phyloP scores from a whole-genome alignment of 116 monocot species.

The Thalassia testudinum region DNA sequence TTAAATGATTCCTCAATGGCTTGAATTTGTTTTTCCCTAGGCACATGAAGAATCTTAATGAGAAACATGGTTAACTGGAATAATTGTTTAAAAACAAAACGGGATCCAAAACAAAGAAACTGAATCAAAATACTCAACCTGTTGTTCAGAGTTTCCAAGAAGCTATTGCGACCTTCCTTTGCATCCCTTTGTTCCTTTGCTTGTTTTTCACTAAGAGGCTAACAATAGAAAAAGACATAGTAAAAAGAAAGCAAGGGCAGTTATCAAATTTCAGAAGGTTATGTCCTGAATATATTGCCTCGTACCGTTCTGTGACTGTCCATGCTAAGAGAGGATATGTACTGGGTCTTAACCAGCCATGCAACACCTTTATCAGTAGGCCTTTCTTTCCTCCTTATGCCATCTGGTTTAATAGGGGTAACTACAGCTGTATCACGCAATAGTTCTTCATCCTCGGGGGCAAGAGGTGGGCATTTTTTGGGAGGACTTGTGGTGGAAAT shows the following conservation, averaged over 20 bases:
- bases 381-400: slow-evolving; percentile 73
- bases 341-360: slow-evolving; percentile 99
- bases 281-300: neutral
- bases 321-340: slow-evolving; percentile 78
- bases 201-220: slow-evolving; percentile 91
- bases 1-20: too few relatives aligned
- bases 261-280: neutral
- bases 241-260: neutral
- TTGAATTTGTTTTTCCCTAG: too few relatives aligned
- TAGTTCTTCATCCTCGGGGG: slow-evolving; percentile 77
- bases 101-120: too few relatives aligned
- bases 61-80: too few relatives aligned
- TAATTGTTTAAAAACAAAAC: too few relatives aligned
- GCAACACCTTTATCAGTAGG: slow-evolving; percentile 85
- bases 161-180: slow-evolving; percentile 54
- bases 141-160: slow-evolving; percentile 73
- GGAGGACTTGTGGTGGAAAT: slow-evolving; percentile 30
- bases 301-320: slow-evolving; percentile 65
- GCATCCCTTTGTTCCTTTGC: slow-evolving; percentile 83
- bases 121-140: too few relatives aligned
- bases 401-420: slow-evolving; percentile 79
- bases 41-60: too few relatives aligned
- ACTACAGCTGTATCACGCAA: slow-evolving; percentile 57
- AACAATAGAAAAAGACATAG: slow-evolving; percentile 1
- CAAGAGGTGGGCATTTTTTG: slow-evolving; percentile 28